Percentiles rank a stretch among this genome's conserved stretches.
These are phyloP conservation scores for Monosporozyma aerobia DNA, from an alignment of 805 yeast genomes.

Conservation along the genomic window DNA sequence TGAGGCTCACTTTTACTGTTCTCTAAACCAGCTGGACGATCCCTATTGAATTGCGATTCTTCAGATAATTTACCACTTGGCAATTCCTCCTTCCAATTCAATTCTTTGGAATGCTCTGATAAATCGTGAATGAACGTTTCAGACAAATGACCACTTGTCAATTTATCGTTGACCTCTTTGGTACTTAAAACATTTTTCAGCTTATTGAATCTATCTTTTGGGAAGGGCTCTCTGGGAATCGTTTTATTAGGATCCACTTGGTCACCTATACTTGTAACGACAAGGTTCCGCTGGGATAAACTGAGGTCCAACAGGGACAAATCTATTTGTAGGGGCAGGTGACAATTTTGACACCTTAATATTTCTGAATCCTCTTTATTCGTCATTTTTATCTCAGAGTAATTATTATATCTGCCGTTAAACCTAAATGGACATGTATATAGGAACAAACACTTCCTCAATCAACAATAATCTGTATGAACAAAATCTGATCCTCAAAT, in stretches of 20 bases:
- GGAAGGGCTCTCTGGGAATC: constrained; percentile 9
- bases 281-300: constrained; percentile 36
- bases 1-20: neutral
- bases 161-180: constrained; percentile 16
- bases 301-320: constrained; percentile 36
- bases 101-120: neutral
- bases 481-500: too few species aligned
- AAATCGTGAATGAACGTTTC: neutral
- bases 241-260: neutral
- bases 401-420: neutral
- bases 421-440: neutral
- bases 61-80: neutral
- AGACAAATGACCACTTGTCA: neutral
- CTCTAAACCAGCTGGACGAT: neutral
- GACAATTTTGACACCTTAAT: constrained; percentile 39
- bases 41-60: constrained; percentile 10
- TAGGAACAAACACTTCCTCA: too few species aligned
- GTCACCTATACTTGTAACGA: constrained; percentile 22
- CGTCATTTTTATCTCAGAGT: neutral
- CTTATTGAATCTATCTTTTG: constrained; percentile 17
- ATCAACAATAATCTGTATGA: too few species aligned
- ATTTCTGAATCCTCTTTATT: neutral
- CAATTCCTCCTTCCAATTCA: neutral
- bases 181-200: constrained; percentile 13
- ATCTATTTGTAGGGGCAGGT: constrained; percentile 35